These are phyloP conservation scores for Endocarpon pusillum DNA, from an alignment of 495 filamentous ascomycete genomes.

Conservation along the genomic window DNA sequence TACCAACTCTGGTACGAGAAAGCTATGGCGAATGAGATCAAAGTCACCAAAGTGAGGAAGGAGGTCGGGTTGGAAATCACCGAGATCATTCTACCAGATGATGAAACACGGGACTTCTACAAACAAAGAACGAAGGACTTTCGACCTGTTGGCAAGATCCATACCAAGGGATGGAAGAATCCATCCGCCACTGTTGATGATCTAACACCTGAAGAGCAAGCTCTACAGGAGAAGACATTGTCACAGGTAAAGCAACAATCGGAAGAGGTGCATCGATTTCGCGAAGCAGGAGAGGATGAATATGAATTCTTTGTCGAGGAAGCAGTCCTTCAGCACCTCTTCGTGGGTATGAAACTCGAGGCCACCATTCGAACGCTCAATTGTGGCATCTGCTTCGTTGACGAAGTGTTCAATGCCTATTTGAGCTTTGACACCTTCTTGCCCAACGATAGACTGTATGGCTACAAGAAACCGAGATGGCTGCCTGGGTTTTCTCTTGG, in stretches of 20 bases:
- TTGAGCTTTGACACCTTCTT: slow-evolving; percentile 43
- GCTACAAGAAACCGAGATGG: slow-evolving; percentile 39
- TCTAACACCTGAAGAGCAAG: slow-evolving; percentile 24
- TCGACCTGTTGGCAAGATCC: slow-evolving; percentile 25
- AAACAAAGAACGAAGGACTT: slow-evolving; percentile 19
- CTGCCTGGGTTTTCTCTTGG: no score
- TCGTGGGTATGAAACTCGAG: slow-evolving; percentile 62
- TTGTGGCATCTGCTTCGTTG: slow-evolving; percentile 43
- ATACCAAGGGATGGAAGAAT: slow-evolving; percentile 24
- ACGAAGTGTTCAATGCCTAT: slow-evolving; percentile 35
- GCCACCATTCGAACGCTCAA: slow-evolving; percentile 43
- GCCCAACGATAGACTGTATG: slow-evolving; percentile 53
- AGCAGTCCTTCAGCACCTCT: slow-evolving; percentile 39
- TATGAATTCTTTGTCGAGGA: slow-evolving; percentile 56
- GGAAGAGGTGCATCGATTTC: neutral
- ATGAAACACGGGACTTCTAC: slow-evolving; percentile 28
- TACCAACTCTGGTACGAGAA: slow-evolving; percentile 15
- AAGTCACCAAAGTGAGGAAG: slow-evolving; percentile 21
- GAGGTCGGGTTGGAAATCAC: slow-evolving; percentile 41
- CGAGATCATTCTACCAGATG: slow-evolving; percentile 23
- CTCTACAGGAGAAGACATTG: neutral
- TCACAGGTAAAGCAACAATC: neutral
- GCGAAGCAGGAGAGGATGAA: slow-evolving; percentile 12
- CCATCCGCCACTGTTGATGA: slow-evolving; percentile 24
- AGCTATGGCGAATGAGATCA: slow-evolving; percentile 11